These are phyloP conservation scores for Vitis rotundifolia DNA, from an alignment of 164 flowering plant species.

Conservation along the genomic window DNA sequence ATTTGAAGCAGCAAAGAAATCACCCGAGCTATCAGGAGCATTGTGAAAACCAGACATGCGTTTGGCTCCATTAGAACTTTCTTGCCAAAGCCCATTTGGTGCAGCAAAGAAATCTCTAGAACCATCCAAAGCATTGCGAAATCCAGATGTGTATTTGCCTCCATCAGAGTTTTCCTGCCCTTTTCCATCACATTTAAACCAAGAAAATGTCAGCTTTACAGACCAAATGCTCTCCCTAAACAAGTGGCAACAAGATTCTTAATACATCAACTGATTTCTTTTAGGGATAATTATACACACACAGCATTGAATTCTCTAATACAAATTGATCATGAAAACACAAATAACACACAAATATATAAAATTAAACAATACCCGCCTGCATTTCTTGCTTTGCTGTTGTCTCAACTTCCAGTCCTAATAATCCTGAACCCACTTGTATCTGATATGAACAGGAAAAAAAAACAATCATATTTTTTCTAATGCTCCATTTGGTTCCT, in stretches of 20 bases:
- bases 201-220: constrained; percentile 10
- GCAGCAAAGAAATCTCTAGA: constrained; percentile 15
- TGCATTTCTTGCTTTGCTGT: constrained; percentile 2
- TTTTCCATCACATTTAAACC: constrained; percentile 30
- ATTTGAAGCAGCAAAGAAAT: no score
- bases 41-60: no score
- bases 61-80: no score
- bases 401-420: constrained; percentile 14
- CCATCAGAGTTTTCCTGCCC: constrained; percentile 12
- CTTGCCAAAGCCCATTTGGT: constrained; percentile 16
- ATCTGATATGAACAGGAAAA: constrained; percentile 15
- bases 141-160: constrained; percentile 8
- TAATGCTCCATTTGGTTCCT: no score
- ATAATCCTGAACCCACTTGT: constrained; percentile 9
- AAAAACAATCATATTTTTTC: not conserved
- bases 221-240: constrained; percentile 1
- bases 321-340: not conserved
- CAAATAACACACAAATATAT: not conserved
- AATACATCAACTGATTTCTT: not conserved
- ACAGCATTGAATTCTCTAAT: no score
- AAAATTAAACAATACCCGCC: constrained; percentile 21
- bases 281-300: no score
- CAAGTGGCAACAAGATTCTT: not conserved
- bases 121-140: constrained; percentile 12
- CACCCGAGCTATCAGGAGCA: no score